phyloP scores from a whole-genome alignment of 2,329 filamentous ascomycete genomes.

The Clonostachys rhizophaga region DNA sequence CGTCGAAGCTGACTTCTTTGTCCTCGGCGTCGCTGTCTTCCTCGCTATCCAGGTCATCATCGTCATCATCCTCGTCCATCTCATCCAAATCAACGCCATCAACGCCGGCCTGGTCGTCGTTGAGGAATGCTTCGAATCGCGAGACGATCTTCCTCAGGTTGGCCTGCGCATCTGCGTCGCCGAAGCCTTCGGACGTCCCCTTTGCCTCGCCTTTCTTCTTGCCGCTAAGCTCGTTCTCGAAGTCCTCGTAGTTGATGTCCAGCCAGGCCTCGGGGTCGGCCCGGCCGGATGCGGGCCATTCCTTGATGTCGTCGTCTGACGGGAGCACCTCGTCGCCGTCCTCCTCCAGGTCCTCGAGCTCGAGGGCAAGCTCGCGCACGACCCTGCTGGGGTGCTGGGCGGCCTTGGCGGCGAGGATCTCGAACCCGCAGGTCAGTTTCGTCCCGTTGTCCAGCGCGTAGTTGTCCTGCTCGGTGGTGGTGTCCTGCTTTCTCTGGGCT shows the following conservation, averaged over 20 bases:
- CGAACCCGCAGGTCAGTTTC: constrained; percentile 86
- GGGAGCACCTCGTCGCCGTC: constrained; percentile 67
- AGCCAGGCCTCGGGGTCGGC: constrained; percentile 89
- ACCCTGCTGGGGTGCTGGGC: constrained; percentile 63
- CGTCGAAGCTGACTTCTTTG: constrained; percentile 74
- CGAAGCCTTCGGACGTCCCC: constrained; percentile 38
- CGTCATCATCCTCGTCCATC: constrained; percentile 62
- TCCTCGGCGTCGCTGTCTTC: constrained; percentile 63
- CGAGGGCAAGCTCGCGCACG: constrained; percentile 70
- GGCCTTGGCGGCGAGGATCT: constrained; percentile 72
- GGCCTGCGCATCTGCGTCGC: constrained; percentile 62
- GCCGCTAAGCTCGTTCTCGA: constrained; percentile 72
- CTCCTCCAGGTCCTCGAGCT: constrained; percentile 70
- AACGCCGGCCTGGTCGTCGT: constrained; percentile 75
- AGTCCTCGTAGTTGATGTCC: constrained; percentile 84
- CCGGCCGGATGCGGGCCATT: constrained; percentile 57
- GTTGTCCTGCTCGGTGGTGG: constrained; percentile 3
- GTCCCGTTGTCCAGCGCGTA: constrained; percentile 66
- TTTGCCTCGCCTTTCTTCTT: constrained; percentile 25
- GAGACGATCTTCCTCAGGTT: constrained; percentile 88
- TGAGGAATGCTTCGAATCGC: constrained; percentile 87
- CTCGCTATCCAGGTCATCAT: constrained; percentile 41
- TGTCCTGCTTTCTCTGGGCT: not conserved
- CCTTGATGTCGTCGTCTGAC: constrained; percentile 63
- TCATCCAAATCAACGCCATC: constrained; percentile 74